Evolutionary conservation across 192 early-diverging fungal genomes (phyloP).

Genomic region (Coemansia reversa): DNA sequence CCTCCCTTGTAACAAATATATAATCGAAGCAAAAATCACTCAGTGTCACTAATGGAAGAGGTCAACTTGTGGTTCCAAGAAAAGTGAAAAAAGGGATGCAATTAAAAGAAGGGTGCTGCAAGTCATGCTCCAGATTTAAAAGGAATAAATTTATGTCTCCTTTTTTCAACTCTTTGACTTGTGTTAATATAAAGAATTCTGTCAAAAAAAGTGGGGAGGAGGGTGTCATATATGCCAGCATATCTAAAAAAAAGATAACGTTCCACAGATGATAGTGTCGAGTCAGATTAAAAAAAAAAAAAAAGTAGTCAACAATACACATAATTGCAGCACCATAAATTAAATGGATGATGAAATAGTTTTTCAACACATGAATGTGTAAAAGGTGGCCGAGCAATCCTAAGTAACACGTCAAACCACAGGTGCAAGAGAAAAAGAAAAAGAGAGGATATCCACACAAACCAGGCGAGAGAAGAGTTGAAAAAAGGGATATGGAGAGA

Average conservation of each 20-base stretch:
- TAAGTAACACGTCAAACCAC: background rate
- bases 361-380: background rate
- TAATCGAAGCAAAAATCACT: background rate
- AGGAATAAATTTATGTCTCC: background rate
- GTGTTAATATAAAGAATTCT: background rate
- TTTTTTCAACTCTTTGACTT: background rate
- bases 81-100: background rate
- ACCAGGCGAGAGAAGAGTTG: slow-evolving; percentile 1
- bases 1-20: too few species aligned
- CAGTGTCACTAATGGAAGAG: background rate
- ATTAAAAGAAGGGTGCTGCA: background rate
- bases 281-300: background rate
- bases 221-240: background rate
- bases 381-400: background rate
- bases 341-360: background rate
- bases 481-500: background rate
- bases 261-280: background rate
- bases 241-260: background rate
- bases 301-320: background rate
- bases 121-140: background rate
- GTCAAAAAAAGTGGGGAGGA: too few species aligned
- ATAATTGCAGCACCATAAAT: background rate
- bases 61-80: background rate
- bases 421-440: background rate
- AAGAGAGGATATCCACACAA: too few species aligned